Evolutionary conservation across 2,329 filamentous ascomycete species (phyloP), one percentile per base, ranked within the genome.

Genomic region (Hymenoscyphus albidus): DNA sequence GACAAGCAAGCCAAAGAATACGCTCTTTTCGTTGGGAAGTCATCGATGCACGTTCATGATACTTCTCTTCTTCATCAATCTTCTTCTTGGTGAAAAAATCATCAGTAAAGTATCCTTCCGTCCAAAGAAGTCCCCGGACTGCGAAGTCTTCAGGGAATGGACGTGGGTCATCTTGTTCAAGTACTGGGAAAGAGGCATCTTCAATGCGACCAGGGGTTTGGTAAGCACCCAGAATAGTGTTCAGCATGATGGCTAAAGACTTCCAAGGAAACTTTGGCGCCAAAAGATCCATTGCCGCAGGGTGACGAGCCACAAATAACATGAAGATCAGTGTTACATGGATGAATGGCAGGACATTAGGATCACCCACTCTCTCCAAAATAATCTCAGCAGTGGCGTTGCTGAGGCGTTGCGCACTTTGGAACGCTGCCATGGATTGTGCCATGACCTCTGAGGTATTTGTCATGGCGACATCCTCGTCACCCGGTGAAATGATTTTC

Each of bases 81-180:
- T 73, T 73, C 38, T 70, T 56, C 58, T 70, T 71, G 10, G 62
- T 59, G 27, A 75, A 74, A 70, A 69, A 74, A 0, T 62, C 54
- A 10, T 63, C 59, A 0, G 73, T 71, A 32, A 69, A 75, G 44
- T 74, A 74, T 4, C 66, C 60, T 0, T 69, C 66, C 1, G 70
- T 65, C 65, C 68, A 75, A 0, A 71, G 59, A 2, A 75, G 63
- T 0, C 73, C 73, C 27, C 71, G 69, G 38, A 74, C 65, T 9
- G 70, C 72, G 58, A 69, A 74, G 16, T 75, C 73, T 44, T 75
- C 73, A 0, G 72, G 71, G 18, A 74, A 70, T 16, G 71, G 70
- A 2, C 69, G 66, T 18, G 69, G 48, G 4, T 71, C 71, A 42
- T 72, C 69, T 44, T 70, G 71, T 44, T 70, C 68, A 1, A 70